Evolutionary conservation across 2,329 filamentous ascomycete species (phyloP).

Genomic region (Zarea fungicola): DNA sequence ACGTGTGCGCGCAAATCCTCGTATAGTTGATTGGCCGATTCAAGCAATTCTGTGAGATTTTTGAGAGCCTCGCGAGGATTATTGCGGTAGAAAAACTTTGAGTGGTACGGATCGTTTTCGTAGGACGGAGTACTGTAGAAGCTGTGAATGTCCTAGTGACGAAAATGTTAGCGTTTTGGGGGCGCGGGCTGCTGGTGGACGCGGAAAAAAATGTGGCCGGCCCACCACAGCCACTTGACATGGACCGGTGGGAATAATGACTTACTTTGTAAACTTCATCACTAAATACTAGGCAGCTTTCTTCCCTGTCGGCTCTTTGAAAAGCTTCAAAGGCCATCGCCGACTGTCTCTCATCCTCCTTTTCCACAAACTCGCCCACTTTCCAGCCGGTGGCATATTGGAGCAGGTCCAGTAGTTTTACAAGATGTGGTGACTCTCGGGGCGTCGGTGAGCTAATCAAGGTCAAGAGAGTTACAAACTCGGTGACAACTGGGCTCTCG

Average conservation of each 20-base stretch:
- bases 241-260: too few relatives aligned
- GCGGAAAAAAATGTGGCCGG: constrained; percentile 20
- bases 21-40: too few relatives aligned
- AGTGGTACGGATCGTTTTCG: background rate
- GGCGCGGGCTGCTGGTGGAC: background rate
- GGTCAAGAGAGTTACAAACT: background rate
- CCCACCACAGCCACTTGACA: background rate
- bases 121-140: background rate
- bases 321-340: too few relatives aligned
- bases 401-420: too few relatives aligned
- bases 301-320: too few relatives aligned
- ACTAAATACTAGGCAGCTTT: background rate
- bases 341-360: too few relatives aligned
- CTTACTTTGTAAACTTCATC: background rate
- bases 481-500: background rate
- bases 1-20: too few relatives aligned
- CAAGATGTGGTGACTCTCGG: too few relatives aligned
- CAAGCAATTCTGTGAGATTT: too few relatives aligned
- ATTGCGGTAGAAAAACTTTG: background rate
- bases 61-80: too few relatives aligned
- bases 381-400: background rate
- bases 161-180: constrained; percentile 19
- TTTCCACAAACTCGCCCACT: too few relatives aligned
- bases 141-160: constrained; percentile 1
- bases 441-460: background rate